A percentile compares a stretch with the other conserved stretches of the same genome.
Conservation (phyloP, 176 grass and related monocot genomes). For the Tillandsia fasciculata region DNA sequence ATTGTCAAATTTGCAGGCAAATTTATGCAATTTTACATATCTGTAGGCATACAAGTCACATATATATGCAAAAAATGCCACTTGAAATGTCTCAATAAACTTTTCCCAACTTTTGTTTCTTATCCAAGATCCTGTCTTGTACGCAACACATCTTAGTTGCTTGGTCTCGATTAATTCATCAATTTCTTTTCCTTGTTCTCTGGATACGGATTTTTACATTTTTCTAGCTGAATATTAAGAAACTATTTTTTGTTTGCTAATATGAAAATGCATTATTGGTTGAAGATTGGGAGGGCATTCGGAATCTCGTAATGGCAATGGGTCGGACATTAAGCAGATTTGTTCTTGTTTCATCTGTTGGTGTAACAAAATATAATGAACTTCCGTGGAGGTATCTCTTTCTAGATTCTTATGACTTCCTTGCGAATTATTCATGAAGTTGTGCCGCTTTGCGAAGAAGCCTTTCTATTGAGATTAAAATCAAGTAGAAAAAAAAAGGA, state of each 20-base stretch:
- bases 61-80: too few species aligned
- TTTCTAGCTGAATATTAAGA: too few species aligned
- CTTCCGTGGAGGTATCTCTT: constrained; percentile 75
- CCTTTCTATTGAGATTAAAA: not conserved
- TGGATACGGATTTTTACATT: not conserved
- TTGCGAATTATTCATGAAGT: not conserved
- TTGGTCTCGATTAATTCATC: not conserved
- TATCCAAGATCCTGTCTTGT: not conserved
- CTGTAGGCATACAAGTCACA: too few species aligned
- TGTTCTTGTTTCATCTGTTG: constrained; percentile 73
- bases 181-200: not conserved
- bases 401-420: not conserved
- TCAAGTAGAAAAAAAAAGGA: too few species aligned
- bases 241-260: not conserved
- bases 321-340: constrained; percentile 56
- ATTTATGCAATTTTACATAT: too few species aligned
- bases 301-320: constrained; percentile 60
- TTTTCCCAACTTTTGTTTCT: too few species aligned
- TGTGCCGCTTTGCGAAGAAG: not conserved
- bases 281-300: constrained; percentile 78
- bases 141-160: not conserved
- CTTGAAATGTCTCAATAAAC: too few species aligned
- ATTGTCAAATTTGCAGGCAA: too few species aligned
- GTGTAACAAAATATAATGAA: constrained; percentile 94
- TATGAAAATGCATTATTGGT: constrained; percentile 7